Conservation (phyloP, 257 asterid genomes). For the Gentiana straminea region DNA sequence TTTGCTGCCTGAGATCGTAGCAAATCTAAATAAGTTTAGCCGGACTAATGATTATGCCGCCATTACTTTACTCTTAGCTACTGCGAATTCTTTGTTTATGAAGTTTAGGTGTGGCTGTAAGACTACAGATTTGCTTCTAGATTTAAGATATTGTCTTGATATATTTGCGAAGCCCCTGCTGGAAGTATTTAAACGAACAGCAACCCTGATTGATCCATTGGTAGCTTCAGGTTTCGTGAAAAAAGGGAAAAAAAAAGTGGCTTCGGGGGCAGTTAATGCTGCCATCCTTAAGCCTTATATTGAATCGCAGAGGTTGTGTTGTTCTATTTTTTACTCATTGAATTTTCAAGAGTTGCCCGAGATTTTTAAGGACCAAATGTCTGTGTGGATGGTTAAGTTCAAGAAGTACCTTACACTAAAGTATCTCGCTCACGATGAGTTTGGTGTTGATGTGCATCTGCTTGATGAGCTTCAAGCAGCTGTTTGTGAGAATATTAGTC, state of each 20-base stretch:
- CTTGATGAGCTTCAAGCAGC: slow-evolving; percentile 44
- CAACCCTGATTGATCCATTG: slow-evolving; percentile 38
- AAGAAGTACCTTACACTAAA: slow-evolving; percentile 52
- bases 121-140: slow-evolving; percentile 63
- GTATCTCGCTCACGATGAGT: slow-evolving; percentile 41
- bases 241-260: slow-evolving; percentile 11
- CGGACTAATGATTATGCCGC: slow-evolving; percentile 61
- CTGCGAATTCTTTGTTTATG: slow-evolving; percentile 64
- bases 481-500: slow-evolving; percentile 75
- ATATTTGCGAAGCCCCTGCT: slow-evolving; percentile 62
- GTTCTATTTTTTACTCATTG: too few relatives aligned
- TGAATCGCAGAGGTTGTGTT: too few relatives aligned
- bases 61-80: slow-evolving; percentile 63
- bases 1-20: slow-evolving; percentile 72
- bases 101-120: slow-evolving; percentile 65
- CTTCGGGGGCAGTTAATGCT: slow-evolving; percentile 35
- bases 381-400: slow-evolving; percentile 86
- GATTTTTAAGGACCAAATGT: slow-evolving; percentile 87
- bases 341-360: slow-evolving; percentile 22
- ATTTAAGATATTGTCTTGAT: slow-evolving; percentile 77
- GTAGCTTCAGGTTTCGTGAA: slow-evolving; percentile 14
- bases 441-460: too few relatives aligned
- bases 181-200: slow-evolving; percentile 62
- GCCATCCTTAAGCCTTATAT: slow-evolving; percentile 17
- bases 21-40: slow-evolving; percentile 41